phyloP scores from a whole-genome alignment of 139 green algal genomes.

The Chlamydomonas sp. region DNA sequence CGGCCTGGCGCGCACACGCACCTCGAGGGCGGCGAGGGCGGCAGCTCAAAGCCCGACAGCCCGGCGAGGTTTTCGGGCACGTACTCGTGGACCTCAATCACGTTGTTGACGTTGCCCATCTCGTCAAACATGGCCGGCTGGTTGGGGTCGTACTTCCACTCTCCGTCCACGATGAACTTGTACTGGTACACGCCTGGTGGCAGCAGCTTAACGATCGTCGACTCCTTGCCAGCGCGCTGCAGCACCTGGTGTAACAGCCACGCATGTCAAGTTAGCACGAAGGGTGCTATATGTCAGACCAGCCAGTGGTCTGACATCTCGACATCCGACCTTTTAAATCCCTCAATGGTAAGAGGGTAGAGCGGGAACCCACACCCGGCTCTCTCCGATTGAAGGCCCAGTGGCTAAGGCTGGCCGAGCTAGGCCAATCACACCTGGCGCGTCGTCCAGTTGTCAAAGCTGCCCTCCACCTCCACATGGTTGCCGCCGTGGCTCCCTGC shows the following conservation, averaged over 20 bases:
- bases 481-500: slow-evolving; percentile 80
- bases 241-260: too few species aligned
- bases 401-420: too few species aligned
- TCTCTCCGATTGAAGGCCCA: too few species aligned
- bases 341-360: too few species aligned
- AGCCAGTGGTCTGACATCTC: too few species aligned
- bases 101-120: slow-evolving; percentile 97
- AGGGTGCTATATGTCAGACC: too few species aligned
- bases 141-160: slow-evolving; percentile 95
- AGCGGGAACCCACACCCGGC: too few species aligned
- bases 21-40: slow-evolving; percentile 70
- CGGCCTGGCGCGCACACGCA: too few species aligned
- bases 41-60: slow-evolving; percentile 84
- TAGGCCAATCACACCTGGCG: too few species aligned
- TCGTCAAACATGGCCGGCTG: slow-evolving; percentile 94
- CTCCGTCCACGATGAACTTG: slow-evolving; percentile 96
- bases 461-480: slow-evolving; percentile 87
- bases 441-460: slow-evolving; percentile 93
- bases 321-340: too few species aligned
- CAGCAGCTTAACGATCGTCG: slow-evolving; percentile 92
- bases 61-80: slow-evolving; percentile 91
- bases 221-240: slow-evolving; percentile 83
- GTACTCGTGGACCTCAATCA: slow-evolving; percentile 95
- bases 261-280: not conserved
- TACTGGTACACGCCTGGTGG: slow-evolving; percentile 93